These are phyloP conservation scores for Biscogniauxia sp. DNA, from an alignment of 2,329 filamentous ascomycete genomes.

Conservation along the genomic window DNA sequence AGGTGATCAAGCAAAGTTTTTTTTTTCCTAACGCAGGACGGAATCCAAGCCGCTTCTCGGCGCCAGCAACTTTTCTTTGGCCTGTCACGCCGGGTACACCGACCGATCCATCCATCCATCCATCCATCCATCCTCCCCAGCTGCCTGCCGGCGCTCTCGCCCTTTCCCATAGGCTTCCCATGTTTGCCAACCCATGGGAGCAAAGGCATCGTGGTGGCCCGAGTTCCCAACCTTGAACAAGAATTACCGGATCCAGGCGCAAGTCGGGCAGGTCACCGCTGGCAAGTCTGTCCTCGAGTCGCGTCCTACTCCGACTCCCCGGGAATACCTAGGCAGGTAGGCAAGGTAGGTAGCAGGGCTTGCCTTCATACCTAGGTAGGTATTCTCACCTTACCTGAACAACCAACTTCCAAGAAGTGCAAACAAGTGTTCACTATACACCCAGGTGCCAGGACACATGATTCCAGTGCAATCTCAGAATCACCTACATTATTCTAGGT, in stretches of 20 bases:
- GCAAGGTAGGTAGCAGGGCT: too few species aligned
- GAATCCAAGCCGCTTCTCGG: not conserved
- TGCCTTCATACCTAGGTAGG: too few species aligned
- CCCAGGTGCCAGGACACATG: not conserved
- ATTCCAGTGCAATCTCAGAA: too few species aligned
- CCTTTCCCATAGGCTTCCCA: not conserved
- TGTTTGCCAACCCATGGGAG: not conserved
- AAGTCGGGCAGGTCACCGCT: not conserved
- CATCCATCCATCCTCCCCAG: not conserved
- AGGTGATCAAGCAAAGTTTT: not conserved
- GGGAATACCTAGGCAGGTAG: not conserved
- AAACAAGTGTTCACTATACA: not conserved
- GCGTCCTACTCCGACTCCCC: not conserved
- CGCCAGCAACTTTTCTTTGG: not conserved
- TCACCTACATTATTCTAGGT: too few species aligned
- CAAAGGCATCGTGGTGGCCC: not conserved
- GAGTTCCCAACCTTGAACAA: not conserved
- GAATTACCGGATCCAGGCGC: not conserved
- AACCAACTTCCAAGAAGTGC: not conserved
- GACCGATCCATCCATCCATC: not conserved
- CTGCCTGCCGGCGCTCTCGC: not conserved
- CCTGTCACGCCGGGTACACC: not conserved
- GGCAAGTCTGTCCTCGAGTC: not conserved
- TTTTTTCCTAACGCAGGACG: not conserved
- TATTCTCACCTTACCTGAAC: not conserved